Base-by-base conservation (phyloP, 306 rosid genomes). In the Biancaea sappan region DNA sequence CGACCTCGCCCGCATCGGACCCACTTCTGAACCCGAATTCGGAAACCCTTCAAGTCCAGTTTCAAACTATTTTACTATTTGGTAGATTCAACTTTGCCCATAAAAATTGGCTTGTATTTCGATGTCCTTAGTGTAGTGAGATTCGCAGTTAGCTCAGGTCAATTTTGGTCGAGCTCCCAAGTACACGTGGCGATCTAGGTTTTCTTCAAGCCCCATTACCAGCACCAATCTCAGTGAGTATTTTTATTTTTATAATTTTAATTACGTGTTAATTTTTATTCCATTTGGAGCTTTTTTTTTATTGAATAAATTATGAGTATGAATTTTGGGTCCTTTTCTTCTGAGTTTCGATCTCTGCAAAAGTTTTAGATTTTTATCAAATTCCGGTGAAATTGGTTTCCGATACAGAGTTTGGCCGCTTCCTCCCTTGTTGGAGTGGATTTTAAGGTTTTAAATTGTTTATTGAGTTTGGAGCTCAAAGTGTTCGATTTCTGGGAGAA, bases 121-220 rank as follows among this genome's bases (percentile, higher is more conserved):
- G 34, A 60, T 77, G 80, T 66, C 69, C 79, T 69, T 32, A 60
- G 69, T 78, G 66, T 68, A 69, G 86, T 67, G 77, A 84, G 87
- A 80, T 82, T 84, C 52, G 76, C 78, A 58, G 15, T 77, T 66
- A 58, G 81, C 62, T 32, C 28, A 74, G 86, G 77, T 83, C 68
- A 82, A 69, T 87, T 86, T 72, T 63, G 86, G 81, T 80, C 81
- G 78, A 76, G 82, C 83, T 88, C 71, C 84, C 43, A 46, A 78
- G 82, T 52, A 78, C 92, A 83, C 88, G 89, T 78, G 92, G 87
- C 85, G 92, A 89, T 89, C 92, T 85, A 84, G 87, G 61, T 84
- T 74, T 71, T 80, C 81, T 63, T 80, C 89, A 57, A 69, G 76
- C 57, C 71, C 80, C 75, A 75, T 80, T 67, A 47, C 73, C 75